A percentile compares a stretch with the other conserved stretches of the same genome.
These are phyloP conservation scores for Leucocoprinus leucothites DNA, from an alignment of 768 basidiomycete genomes.

Conservation along the genomic window DNA sequence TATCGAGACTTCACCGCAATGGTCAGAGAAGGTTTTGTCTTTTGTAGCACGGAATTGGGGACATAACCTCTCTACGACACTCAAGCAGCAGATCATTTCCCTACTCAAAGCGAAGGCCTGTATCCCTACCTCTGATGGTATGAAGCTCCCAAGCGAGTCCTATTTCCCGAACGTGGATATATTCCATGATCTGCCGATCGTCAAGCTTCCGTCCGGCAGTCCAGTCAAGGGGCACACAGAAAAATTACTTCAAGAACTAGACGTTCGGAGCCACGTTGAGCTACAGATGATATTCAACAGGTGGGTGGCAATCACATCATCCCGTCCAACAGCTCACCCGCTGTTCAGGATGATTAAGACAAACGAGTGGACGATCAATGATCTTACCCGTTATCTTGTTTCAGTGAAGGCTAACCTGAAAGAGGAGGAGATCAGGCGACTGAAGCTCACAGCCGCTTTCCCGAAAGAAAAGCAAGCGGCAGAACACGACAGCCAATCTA, in stretches of 20 bases:
- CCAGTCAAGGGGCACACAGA: constrained; percentile 70
- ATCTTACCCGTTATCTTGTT: constrained; percentile 85
- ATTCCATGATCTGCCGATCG: constrained; percentile 86
- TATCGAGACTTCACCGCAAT: constrained; percentile 59
- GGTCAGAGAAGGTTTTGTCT: constrained; percentile 78
- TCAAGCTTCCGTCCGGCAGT: constrained; percentile 63
- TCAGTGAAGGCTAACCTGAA: constrained; percentile 62
- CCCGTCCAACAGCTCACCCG: not conserved
- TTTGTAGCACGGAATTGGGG: constrained; percentile 73
- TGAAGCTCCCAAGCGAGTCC: constrained; percentile 66
- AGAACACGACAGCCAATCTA: constrained; percentile 23
- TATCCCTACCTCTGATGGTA: constrained; percentile 72
- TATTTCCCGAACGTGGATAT: constrained; percentile 87
- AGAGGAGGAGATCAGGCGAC: constrained; percentile 45
- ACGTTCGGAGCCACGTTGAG: constrained; percentile 89
- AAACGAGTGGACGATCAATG: constrained; percentile 84
- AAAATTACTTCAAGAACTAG: constrained; percentile 65
- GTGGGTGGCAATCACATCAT: constrained; percentile 29
- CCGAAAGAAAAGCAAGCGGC: constrained; percentile 44
- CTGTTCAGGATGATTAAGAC: constrained; percentile 78
- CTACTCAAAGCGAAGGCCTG: constrained; percentile 52
- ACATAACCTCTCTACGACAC: constrained; percentile 40
- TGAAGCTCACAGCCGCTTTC: constrained; percentile 74
- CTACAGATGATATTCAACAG: constrained; percentile 91
- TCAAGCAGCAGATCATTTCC: constrained; percentile 45